Evolutionary conservation across 2,329 filamentous ascomycete genomes (phyloP).

Genomic region (Pseudogymnoascus sp.): DNA sequence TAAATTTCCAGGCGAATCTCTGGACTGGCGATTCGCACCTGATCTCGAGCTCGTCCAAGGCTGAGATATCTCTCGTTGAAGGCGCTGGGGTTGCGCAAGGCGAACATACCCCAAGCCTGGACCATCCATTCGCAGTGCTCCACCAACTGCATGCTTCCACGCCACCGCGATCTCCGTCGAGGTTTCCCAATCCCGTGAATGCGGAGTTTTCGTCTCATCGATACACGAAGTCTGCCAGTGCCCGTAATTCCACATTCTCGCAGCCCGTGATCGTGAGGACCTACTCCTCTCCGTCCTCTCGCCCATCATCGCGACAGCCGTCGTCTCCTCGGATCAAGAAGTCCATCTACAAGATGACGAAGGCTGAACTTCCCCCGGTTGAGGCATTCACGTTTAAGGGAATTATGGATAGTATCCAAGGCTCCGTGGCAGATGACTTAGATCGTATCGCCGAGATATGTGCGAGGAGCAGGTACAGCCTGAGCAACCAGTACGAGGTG

Average conservation of each 20-base stretch:
- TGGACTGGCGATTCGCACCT: neutral
- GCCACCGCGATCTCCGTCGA: slow-evolving; percentile 2
- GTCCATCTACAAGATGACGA: slow-evolving; percentile 18
- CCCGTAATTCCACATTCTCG: slow-evolving; percentile 48
- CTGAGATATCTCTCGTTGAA: slow-evolving; percentile 1
- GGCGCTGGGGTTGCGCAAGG: slow-evolving; percentile 4
- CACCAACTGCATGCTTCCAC: slow-evolving; percentile 3
- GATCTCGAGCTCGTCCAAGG: neutral
- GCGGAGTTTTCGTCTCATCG: slow-evolving; percentile 33
- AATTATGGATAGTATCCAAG: slow-evolving; percentile 48
- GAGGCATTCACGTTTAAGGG: slow-evolving; percentile 58
- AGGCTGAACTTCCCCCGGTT: slow-evolving; percentile 47
- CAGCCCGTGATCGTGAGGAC: slow-evolving; percentile 59
- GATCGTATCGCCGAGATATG: slow-evolving; percentile 61
- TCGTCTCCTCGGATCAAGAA: slow-evolving; percentile 16
- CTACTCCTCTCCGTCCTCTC: slow-evolving; percentile 41
- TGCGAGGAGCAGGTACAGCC: slow-evolving; percentile 53
- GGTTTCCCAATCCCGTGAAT: neutral
- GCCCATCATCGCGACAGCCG: slow-evolving; percentile 22
- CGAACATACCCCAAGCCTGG: neutral
- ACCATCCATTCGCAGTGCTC: slow-evolving; percentile 2
- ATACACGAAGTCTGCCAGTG: slow-evolving; percentile 47
- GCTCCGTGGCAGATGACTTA: slow-evolving; percentile 44
- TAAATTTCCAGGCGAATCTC: slow-evolving; percentile 1
- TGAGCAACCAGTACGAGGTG: slow-evolving; percentile 60